These are phyloP conservation scores for Haplographium delicatum DNA, from an alignment of 495 filamentous ascomycete species.

Conservation along the genomic window DNA sequence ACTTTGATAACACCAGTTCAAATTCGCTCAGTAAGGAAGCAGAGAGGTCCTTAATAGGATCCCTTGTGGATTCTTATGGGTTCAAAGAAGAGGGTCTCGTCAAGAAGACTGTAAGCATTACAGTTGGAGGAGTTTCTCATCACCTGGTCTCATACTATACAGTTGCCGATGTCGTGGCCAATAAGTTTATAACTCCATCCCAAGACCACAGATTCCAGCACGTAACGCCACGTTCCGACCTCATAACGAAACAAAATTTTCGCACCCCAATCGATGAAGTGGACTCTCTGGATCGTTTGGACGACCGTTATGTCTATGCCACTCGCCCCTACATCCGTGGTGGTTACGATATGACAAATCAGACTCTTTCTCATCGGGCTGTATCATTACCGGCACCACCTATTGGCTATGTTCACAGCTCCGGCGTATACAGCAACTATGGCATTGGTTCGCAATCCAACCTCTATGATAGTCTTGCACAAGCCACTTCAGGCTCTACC, in stretches of 20 bases:
- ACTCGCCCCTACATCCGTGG: constrained; percentile 13
- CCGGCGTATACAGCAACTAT: constrained; percentile 15
- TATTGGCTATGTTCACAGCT: constrained; percentile 9
- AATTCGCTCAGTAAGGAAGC: constrained; percentile 28
- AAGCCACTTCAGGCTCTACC: neutral
- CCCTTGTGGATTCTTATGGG: constrained; percentile 77
- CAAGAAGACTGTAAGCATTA: constrained; percentile 88
- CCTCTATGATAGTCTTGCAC: constrained; percentile 7
- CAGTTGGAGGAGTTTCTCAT: constrained; percentile 61
- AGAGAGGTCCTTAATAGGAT: constrained; percentile 71
- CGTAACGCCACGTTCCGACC: constrained; percentile 50
- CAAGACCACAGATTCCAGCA: constrained; percentile 50
- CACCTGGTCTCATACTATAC: constrained; percentile 89
- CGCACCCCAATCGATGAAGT: constrained; percentile 60
- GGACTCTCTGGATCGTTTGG: constrained; percentile 35
- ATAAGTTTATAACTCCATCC: constrained; percentile 54
- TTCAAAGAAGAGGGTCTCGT: constrained; percentile 81
- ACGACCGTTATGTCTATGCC: constrained; percentile 28
- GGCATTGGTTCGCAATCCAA: constrained; percentile 2
- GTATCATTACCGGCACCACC: constrained; percentile 23
- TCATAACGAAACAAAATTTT: constrained; percentile 66
- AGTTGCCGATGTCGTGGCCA: constrained; percentile 64
- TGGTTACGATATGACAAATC: constrained; percentile 24
- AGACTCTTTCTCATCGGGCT: constrained; percentile 18
- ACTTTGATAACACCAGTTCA: constrained; percentile 34